Base-by-base conservation (phyloP, 164 flowering plant species). In the Kingdonia uniflora region DNA sequence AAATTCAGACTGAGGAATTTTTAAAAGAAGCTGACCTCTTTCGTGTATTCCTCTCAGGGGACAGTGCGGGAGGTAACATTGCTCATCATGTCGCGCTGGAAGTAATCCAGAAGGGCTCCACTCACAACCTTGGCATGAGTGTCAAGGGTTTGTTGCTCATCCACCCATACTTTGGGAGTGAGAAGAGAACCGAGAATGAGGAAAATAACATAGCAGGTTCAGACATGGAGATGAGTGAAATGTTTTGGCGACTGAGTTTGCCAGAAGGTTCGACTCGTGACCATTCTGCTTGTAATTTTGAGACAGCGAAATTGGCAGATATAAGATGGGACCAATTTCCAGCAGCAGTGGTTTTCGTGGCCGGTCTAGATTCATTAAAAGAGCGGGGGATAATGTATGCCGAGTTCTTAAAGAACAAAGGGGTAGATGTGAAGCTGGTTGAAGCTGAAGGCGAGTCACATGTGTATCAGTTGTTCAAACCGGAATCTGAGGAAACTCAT, bases 31-130 rank as follows among this genome's bases (percentile, higher is more conserved):
- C 81, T 21, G 88, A 85, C 62, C 74, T 75, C 15, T 73, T 79
- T 6, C 64, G 78, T 0, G 79, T 88, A 19, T 88, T 85, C 62
- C 82, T 88, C 41, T 74, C 84, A 0, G 95, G 97, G 0, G 97
- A 88, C 57, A 85, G 95, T 58, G 89, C 95, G 10, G 95, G 97
- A 21, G 97, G 77, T 11, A 85, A 88, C 51, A 47, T 29, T 3
- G 35, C 35, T 14, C 87, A 85, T 66, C 69, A 83, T 25, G 82
- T 88, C 11, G 86, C 80, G 1, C 29, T 71, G 5, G 66, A 33
- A 57, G 64, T 60, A 13, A 41, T 66, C 15, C 51, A 41, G 51
- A 24, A 16, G 15, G 38, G 41, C 12, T 20, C 19, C 12, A 10
- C 35, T 12, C 14, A 26, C 3, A n/a, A n/a, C n/a, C n/a, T n/a